Evolutionary conservation across 2,329 filamentous ascomycete species (phyloP).

Genomic region (Phialemoniopsis sp.): DNA sequence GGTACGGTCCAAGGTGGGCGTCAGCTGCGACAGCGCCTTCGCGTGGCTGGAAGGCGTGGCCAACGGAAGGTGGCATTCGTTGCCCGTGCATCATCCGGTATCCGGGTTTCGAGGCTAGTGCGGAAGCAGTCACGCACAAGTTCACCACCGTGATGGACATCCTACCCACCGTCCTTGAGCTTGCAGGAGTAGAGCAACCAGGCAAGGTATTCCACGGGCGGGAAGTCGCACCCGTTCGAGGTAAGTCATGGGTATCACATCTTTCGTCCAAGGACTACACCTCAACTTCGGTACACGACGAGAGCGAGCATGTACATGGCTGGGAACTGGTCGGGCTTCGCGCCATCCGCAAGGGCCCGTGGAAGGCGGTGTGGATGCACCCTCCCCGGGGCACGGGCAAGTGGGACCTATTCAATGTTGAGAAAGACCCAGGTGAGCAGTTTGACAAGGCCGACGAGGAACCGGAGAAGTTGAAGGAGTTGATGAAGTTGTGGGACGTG

Average conservation of each 20-base stretch:
- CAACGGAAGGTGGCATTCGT: conserved; percentile 43
- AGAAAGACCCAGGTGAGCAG: conserved; percentile 36
- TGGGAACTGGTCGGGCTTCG: conserved; percentile 27
- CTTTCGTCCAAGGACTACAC: no score
- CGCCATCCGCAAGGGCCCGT: conserved; percentile 24
- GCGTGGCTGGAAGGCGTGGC: conserved; percentile 24
- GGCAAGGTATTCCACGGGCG: conserved; percentile 38
- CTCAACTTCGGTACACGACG: no score
- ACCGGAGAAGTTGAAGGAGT: conserved; percentile 20
- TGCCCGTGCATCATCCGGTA: conserved; percentile 42
- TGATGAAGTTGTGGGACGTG: conserved; percentile 25
- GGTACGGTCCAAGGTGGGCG: conserved; percentile 53
- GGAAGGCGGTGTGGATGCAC: conserved; percentile 38
- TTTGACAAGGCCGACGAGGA: conserved; percentile 27
- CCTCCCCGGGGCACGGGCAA: conserved; percentile 41
- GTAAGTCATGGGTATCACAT: conserved; percentile 25
- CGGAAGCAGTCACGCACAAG: conserved; percentile 33
- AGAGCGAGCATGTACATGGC: conserved; percentile 28
- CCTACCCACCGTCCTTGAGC: conserved; percentile 40
- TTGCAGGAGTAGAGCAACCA: conserved; percentile 43
- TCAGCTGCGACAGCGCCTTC: conserved; percentile 19
- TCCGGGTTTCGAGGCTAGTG: conserved; percentile 21
- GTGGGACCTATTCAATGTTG: conserved; percentile 44
- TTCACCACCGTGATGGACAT: conserved; percentile 51
- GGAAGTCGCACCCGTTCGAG: no score